These are phyloP conservation scores for Trichoderma arundinaceum DNA, from an alignment of 2,329 filamentous ascomycete genomes.

Conservation along the genomic window DNA sequence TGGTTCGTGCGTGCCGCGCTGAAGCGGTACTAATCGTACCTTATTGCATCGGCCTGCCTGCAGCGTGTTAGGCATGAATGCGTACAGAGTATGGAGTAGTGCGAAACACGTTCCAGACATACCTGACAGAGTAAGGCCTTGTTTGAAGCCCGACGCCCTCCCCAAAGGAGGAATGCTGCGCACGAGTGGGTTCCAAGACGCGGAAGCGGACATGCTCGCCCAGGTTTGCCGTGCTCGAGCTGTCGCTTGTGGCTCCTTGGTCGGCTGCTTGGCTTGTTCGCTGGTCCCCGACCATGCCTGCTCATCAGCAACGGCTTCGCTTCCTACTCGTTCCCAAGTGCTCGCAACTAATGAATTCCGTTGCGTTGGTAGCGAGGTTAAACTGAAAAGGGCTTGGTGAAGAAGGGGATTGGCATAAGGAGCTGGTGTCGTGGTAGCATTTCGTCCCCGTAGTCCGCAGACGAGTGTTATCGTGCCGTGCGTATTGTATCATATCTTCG, in stretches of 20 bases:
- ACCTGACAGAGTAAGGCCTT: constrained; percentile 8
- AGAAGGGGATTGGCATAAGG: not conserved
- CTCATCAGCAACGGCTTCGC: constrained; percentile 7
- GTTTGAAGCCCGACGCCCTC: constrained; percentile 9
- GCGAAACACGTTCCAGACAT: not conserved
- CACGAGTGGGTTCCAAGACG: constrained; percentile 15
- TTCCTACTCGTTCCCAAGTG: constrained; percentile 23
- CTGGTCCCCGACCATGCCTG: not conserved
- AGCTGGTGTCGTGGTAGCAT: not conserved
- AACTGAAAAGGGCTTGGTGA: constrained; percentile 7
- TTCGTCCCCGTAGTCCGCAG: not conserved
- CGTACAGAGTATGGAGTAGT: constrained; percentile 8
- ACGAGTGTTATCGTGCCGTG: constrained; percentile 7
- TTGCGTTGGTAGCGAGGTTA: constrained; percentile 20
- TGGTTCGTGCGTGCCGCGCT: constrained; percentile 4
- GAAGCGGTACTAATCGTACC: constrained; percentile 1
- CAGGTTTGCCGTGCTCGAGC: not conserved
- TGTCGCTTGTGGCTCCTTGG: constrained; percentile 8
- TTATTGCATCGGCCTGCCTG: constrained; percentile 7
- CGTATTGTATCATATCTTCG: constrained; percentile 10
- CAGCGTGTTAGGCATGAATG: constrained; percentile 29
- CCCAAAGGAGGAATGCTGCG: constrained; percentile 16
- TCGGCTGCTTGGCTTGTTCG: not conserved
- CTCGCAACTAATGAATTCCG: constrained; percentile 11
- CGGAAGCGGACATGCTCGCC: constrained; percentile 16